phyloP scores from a whole-genome alignment of 1,284 basidiomycete species.

The Boletus hoseneyae region DNA sequence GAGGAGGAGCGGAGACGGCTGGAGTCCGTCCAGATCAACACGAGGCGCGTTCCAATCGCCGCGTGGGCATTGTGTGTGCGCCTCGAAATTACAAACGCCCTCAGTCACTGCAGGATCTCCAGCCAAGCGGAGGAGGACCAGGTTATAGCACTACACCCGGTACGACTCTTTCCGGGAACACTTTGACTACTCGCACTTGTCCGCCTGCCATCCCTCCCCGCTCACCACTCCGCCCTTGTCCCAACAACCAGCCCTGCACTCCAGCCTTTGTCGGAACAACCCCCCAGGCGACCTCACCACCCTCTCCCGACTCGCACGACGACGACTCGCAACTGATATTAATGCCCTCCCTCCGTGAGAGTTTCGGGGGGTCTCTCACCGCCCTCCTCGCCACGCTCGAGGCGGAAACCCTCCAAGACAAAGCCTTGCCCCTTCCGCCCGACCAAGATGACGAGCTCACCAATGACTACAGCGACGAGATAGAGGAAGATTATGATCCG shows the following conservation, averaged over 20 bases:
- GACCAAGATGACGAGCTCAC: slow-evolving; percentile 20
- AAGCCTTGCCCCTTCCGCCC: slow-evolving; percentile 30
- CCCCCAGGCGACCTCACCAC: slow-evolving; percentile 5
- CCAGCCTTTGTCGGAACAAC: slow-evolving; percentile 5
- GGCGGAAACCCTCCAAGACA: slow-evolving; percentile 30
- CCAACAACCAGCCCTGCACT: background rate
- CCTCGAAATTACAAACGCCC: slow-evolving; percentile 34
- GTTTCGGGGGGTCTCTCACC: slow-evolving; percentile 29
- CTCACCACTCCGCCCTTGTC: slow-evolving; percentile 28
- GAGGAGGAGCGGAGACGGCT: slow-evolving; percentile 21
- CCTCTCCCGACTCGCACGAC: background rate
- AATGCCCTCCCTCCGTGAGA: slow-evolving; percentile 30
- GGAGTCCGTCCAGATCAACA: slow-evolving; percentile 22
- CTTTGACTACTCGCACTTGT: background rate
- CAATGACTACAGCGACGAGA: slow-evolving; percentile 23
- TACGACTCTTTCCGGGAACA: no score
- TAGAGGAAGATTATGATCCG: slow-evolving; percentile 28
- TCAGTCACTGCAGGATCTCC: slow-evolving; percentile 30
- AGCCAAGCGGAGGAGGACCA: slow-evolving; percentile 12
- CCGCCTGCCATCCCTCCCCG: slow-evolving; percentile 30
- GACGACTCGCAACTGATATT: slow-evolving; percentile 16
- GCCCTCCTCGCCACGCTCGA: slow-evolving; percentile 30
- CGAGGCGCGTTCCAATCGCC: slow-evolving; percentile 29
- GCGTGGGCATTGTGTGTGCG: slow-evolving; percentile 29
- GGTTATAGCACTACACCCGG: slow-evolving; percentile 12